phyloP scores from a whole-genome alignment of 441 rosid genomes.

The Gossypium gossypioides region DNA sequence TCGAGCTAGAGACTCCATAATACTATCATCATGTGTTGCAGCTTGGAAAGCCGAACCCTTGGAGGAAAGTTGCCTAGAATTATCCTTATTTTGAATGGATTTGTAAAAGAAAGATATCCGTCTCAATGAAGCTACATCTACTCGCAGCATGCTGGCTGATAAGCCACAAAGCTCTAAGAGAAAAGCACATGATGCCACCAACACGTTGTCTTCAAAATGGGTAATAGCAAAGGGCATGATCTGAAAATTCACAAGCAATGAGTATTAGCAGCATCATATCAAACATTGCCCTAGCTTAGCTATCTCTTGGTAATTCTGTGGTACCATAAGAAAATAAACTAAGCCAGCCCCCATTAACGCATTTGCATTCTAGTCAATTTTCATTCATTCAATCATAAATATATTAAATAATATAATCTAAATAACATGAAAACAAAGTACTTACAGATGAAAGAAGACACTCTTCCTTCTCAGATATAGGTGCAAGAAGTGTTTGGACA shows the following conservation, averaged over 20 bases:
- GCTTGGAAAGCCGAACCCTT: conserved; percentile 57
- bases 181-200: conserved; percentile 88
- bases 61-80: conserved; percentile 38
- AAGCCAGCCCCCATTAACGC: neutral
- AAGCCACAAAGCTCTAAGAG: conserved; percentile 90
- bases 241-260: conserved; percentile 34
- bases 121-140: conserved; percentile 77
- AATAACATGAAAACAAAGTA: conserved; percentile 20
- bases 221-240: conserved; percentile 86
- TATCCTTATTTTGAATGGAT: conserved; percentile 39
- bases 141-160: conserved; percentile 77
- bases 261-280: conserved; percentile 8
- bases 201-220: conserved; percentile 70
- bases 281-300: neutral
- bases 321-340: conserved; percentile 6
- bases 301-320: neutral
- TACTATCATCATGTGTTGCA: conserved; percentile 47
- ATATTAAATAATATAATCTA: neutral
- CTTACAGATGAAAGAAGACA: conserved; percentile 81
- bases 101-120: conserved; percentile 76
- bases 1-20: conserved; percentile 74
- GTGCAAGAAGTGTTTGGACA: conserved; percentile 82
- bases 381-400: conserved; percentile 17
- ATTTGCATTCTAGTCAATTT: neutral
- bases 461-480: conserved; percentile 60